Evolutionary conservation across 2,329 filamentous ascomycete species (phyloP), one percentile per base, ranked within the genome.

Genomic region (Mariannaea elegans): DNA sequence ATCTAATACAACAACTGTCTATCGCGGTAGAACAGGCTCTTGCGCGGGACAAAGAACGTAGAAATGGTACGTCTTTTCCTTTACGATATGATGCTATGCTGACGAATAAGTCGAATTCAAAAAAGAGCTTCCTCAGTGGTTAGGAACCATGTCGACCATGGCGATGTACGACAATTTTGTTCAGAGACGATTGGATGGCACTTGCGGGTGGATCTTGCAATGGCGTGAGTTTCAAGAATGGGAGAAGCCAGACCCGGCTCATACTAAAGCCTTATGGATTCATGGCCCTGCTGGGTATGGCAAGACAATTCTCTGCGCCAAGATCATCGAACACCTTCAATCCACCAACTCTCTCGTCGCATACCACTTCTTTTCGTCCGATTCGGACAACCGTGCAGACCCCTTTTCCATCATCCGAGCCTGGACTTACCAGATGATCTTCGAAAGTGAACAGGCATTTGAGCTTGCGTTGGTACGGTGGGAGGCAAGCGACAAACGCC

Each of bases 281-380:
- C 55, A 73, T 38, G 72, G 72, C 3, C 57, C 56, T 27, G 48
- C 63, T n/a, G 65, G 74, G 3, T 75, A 69, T 42, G 74, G 73
- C 8, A 77, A 77, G 59, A 76, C 73, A 1, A 56, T 75, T 2
- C 61, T 76, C 4, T 73, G 71, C 56, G 66, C 74, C 10, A 67
- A 59, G 18, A 32, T 76, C 1, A 53, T 73, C 7, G 50, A 76
- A 36, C 39, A 74, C 41, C 47, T 75, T 3, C 41, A 50, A 13
- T 27, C 48, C 3, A 49, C 31, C 3, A 18, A 62, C 1, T 29
- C 41, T 1, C 63, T 61, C 0, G 16, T 71, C 5, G 70, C 65
- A 5, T 66, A 72, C 74, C 71, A 52, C 61, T 76, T 75, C 52
- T 70, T 72, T 32, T 75, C 72, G 3, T 73, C 70, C 8, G 68